Percentiles rank a stretch among this genome's conserved stretches.
phyloP scores from a whole-genome alignment of 169 alveolate species.

The Eimeria nieschulzi region DNA sequence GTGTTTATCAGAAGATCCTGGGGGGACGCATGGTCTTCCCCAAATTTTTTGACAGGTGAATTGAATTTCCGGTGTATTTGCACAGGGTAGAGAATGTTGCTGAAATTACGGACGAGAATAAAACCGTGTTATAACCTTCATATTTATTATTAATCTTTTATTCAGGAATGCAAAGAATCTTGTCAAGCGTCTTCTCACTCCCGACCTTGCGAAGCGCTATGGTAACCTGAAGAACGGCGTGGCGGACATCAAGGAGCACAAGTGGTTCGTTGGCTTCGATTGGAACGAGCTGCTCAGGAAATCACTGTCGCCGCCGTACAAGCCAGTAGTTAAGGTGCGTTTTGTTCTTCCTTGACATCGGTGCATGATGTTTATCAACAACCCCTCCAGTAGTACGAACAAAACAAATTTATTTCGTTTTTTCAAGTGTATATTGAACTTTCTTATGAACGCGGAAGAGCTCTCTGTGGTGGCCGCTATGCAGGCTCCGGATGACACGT shows the following conservation, averaged over 20 bases:
- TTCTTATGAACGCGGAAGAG: not conserved
- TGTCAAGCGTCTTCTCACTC: conserved; percentile 89
- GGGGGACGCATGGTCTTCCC: conserved; percentile 95
- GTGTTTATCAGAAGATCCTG: conserved; percentile 95
- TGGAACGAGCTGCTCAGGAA: conserved; percentile 80
- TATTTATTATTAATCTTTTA: conserved; percentile 82
- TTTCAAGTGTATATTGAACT: not conserved
- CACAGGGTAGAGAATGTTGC: no score
- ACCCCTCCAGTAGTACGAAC: not conserved
- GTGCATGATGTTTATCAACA: not conserved
- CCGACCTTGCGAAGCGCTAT: conserved; percentile 91
- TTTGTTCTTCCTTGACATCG: not conserved
- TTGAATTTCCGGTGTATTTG: no score
- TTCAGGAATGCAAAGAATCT: conserved; percentile 88
- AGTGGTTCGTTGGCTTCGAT: conserved; percentile 86
- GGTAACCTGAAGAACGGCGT: conserved; percentile 90
- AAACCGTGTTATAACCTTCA: not conserved
- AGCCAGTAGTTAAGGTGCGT: conserved; percentile 82
- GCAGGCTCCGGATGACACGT: conserved; percentile 80
- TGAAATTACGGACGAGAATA: no score
- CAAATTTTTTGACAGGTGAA: conserved; percentile 87
- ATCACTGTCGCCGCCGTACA: conserved; percentile 81
- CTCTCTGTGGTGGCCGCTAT: not conserved
- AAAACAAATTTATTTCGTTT: not conserved
- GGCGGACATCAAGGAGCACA: conserved; percentile 90